A percentile compares a stretch with the other conserved stretches of the same genome.
phyloP scores from a whole-genome alignment of 495 filamentous ascomycete species.

The Xylaria acuta region DNA sequence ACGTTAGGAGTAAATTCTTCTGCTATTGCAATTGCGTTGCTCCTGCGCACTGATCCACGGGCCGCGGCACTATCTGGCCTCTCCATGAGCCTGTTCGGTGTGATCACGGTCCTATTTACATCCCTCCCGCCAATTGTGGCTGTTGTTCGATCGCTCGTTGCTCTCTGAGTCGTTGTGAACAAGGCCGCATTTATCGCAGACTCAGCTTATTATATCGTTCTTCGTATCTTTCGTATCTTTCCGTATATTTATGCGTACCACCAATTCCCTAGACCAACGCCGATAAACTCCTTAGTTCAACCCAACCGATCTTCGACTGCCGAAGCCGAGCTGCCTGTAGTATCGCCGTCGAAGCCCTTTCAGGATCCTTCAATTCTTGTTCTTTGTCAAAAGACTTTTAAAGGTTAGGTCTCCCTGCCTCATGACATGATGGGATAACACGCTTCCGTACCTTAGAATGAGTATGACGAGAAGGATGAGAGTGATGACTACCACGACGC shows the following conservation, averaged over 20 bases:
- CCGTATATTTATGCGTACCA: not conserved
- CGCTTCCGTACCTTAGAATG: slow-evolving; percentile 8
- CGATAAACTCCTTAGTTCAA: not conserved
- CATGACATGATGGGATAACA: not conserved
- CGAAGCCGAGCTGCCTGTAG: not conserved
- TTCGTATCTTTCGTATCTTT: not conserved
- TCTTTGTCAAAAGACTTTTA: slow-evolving; percentile 4
- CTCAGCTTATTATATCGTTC: not conserved
- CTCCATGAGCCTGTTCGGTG: slow-evolving; percentile 62
- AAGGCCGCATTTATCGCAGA: not conserved
- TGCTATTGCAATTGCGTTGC: slow-evolving; percentile 59
- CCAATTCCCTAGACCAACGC: not conserved
- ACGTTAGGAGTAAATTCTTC: slow-evolving; percentile 60
- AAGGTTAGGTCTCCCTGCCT: not conserved
- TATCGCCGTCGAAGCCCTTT: not conserved
- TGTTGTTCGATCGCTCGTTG: slow-evolving; percentile 48
- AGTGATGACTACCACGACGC: not conserved
- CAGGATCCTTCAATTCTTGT: not conserved
- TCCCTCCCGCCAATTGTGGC: slow-evolving; percentile 52
- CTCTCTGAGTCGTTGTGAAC: slow-evolving; percentile 30
- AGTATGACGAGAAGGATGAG: slow-evolving; percentile 16
- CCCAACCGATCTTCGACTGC: not conserved
- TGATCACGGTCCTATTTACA: slow-evolving; percentile 58
- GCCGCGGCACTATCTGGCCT: slow-evolving; percentile 61
- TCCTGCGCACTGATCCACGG: slow-evolving; percentile 58